Evolutionary conservation across 108 stramenopile species (phyloP), one percentile per base, ranked within the genome.

Genomic region (Nitzschia sp.): DNA sequence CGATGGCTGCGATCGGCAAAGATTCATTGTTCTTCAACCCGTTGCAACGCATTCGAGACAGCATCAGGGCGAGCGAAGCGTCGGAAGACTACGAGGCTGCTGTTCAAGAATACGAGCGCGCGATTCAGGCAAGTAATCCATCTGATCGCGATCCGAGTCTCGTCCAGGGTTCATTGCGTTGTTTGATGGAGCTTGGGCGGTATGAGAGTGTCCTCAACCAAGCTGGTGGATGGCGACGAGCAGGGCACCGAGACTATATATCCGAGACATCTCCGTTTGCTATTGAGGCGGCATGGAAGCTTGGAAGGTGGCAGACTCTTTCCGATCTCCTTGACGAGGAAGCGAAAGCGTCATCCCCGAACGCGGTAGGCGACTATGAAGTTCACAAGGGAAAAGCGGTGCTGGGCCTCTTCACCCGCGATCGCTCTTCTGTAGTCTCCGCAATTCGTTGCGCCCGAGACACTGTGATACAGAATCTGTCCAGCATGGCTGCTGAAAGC

Each of bases 211-310:
- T 88, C 19, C 51, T 96, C 28, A 91, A 88, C 51, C 91, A 92
- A 59, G 84, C 83, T 6, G 69, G 69, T 28, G 94, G 88, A 23
- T 72, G 90, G 55, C 60, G 48, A 27, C 19, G 45, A 45, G 34
- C 51, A 8, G 48, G n/a, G 1, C n/a, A 53, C 21, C 29, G 15
- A 2, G 29, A 18, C 0, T 8, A 29, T 18, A 11, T 54, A 26
- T 17, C 59, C 29, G 26, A 69, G 24, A 59, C 77, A 29, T 58
- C 67, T 59, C 71, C 90, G 55, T 70, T 62, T 15, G 91, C 93
- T 51, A 81, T 84, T 15, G 88, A 96, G 61, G 95, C 95, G 6
- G 86, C 95, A 24, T 93, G 92, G 92, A 82, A 87, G 36, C 83
- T 96, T 32, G 93, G 93, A 19, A 79, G 76, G 36, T 96, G 95